These are phyloP conservation scores for Boletus huronensis DNA, from an alignment of 768 basidiomycete genomes.

Conservation along the genomic window DNA sequence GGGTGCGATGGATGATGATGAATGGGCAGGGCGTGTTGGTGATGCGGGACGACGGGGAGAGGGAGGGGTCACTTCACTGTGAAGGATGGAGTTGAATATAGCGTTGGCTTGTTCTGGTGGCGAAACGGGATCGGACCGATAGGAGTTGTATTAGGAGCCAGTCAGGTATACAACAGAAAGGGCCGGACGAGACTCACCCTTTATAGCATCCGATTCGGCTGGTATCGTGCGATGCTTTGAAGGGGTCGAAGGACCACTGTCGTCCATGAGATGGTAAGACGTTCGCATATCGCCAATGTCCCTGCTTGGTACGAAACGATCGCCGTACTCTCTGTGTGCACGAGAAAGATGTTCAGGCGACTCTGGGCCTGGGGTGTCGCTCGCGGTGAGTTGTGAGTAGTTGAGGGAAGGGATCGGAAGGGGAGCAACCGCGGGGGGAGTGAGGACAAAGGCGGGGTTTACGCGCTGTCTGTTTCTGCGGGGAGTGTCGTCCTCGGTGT, in stretches of 20 bases:
- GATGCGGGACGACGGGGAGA: slow-evolving; percentile 62
- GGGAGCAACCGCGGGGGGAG: slow-evolving; percentile 31
- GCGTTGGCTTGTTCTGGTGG: slow-evolving; percentile 76
- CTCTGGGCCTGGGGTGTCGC: slow-evolving; percentile 46
- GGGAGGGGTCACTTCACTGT: slow-evolving; percentile 74
- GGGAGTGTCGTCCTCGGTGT: slow-evolving; percentile 51
- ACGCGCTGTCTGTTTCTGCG: slow-evolving; percentile 50
- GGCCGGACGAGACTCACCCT: slow-evolving; percentile 44
- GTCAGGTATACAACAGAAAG: neutral
- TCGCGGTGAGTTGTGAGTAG: slow-evolving; percentile 48
- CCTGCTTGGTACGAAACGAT: slow-evolving; percentile 63
- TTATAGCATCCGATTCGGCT: slow-evolving; percentile 71
- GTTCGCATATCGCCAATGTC: slow-evolving; percentile 60
- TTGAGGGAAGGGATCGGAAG: slow-evolving; percentile 55
- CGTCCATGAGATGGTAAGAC: slow-evolving; percentile 57
- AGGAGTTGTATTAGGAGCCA: slow-evolving; percentile 14
- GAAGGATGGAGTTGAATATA: slow-evolving; percentile 72
- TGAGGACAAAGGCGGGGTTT: slow-evolving; percentile 51
- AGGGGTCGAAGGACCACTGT: slow-evolving; percentile 53
- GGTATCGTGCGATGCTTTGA: slow-evolving; percentile 62
- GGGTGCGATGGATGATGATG: slow-evolving; percentile 38
- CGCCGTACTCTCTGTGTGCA: slow-evolving; percentile 42
- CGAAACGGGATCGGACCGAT: slow-evolving; percentile 15
- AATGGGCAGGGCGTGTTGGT: slow-evolving; percentile 45
- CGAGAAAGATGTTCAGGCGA: slow-evolving; percentile 35